A percentile compares a stretch with the other conserved stretches of the same genome.
Conservation (phyloP, 192 early-diverging fungal species). For the Dissophora ornata region DNA sequence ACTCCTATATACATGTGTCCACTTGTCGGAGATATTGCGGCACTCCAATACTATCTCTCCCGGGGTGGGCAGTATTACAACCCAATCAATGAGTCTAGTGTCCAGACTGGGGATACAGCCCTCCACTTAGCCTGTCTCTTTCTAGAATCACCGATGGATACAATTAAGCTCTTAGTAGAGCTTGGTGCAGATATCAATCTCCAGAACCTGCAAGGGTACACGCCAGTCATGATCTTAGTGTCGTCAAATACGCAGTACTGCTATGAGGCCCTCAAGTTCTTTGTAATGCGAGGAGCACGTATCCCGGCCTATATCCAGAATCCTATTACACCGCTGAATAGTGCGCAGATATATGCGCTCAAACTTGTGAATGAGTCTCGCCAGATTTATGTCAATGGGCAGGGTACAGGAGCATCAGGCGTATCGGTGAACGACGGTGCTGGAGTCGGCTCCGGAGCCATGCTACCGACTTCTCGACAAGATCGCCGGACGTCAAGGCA, state of each 20-base stretch:
- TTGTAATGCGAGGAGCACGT: constrained; percentile 49
- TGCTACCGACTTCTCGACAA: not conserved
- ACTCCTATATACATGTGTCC: constrained; percentile 51
- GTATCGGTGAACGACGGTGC: not conserved
- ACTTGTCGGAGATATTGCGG: constrained; percentile 42
- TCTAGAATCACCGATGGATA: constrained; percentile 42
- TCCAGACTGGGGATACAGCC: constrained; percentile 41
- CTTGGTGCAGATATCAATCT: constrained; percentile 51
- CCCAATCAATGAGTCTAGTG: constrained; percentile 50
- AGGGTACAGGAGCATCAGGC: not conserved
- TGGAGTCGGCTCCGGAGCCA: constrained; percentile 1
- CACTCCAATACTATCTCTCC: constrained; percentile 32
- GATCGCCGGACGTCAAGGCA: constrained; percentile 22
- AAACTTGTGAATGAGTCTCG: constrained; percentile 42
- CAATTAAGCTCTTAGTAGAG: constrained; percentile 44
- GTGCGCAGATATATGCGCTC: constrained; percentile 43
- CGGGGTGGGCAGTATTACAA: constrained; percentile 15
- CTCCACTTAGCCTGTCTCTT: constrained; percentile 50
- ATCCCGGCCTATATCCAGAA: constrained; percentile 48
- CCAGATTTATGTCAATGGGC: not conserved
- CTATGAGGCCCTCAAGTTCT: constrained; percentile 49
- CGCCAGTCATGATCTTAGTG: constrained; percentile 48
- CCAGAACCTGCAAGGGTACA: constrained; percentile 48
- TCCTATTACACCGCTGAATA: constrained; percentile 45
- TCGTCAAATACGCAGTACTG: constrained; percentile 50